Base-by-base conservation (phyloP, 345 rosid species). In the Cardamine occulta region DNA sequence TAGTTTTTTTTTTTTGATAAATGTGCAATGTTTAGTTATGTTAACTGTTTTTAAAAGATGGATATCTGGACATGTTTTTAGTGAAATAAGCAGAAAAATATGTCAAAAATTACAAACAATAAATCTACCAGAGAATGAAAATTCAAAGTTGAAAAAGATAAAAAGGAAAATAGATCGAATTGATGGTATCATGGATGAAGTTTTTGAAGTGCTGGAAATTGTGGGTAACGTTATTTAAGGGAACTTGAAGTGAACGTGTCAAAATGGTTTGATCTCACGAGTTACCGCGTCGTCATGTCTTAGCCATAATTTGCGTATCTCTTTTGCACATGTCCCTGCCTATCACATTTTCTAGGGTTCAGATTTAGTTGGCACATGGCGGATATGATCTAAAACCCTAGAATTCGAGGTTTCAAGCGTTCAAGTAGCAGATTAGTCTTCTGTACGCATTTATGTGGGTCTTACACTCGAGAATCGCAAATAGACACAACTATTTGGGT, bases 211-310 rank as follows among this genome's bases (percentile, higher is more conserved):
- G 21, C 12, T 15, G 37, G 12, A n/a, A n/a, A 15, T 28, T 29
- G 61, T 56, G 11, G 10, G 10, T n/a, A 19, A 19, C 7, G 60
- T 56, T 56, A 15, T n/a, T 56, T 15, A 28, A 56, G 21, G 21
- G 13, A 56, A 29, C 6, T 29, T 15, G 61, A 53, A 8, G 1
- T 23, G 56, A 21, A 52, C 29, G 4, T n/a, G 18, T 28, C 19
- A 15, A 26, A 28, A 14, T 29, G 9, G 15, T 58, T 17, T 32
- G 63, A 17, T 58, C 44, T 34, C 44, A 58, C 23, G 26, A 59
- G 45, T 60, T 35, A 60, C 28, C 28, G 64, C 45, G 45, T 19
- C 26, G 34, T 57, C 42, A 35, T 34, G 64, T 59, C 28, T 35
- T 8, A 37, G 10, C 28, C 45, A 59, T 59, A 28, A 2, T 8